Evolutionary conservation across 1,284 basidiomycete species (phyloP), one percentile per base, ranked within the genome.

Genomic region (Irpex lacteus): DNA sequence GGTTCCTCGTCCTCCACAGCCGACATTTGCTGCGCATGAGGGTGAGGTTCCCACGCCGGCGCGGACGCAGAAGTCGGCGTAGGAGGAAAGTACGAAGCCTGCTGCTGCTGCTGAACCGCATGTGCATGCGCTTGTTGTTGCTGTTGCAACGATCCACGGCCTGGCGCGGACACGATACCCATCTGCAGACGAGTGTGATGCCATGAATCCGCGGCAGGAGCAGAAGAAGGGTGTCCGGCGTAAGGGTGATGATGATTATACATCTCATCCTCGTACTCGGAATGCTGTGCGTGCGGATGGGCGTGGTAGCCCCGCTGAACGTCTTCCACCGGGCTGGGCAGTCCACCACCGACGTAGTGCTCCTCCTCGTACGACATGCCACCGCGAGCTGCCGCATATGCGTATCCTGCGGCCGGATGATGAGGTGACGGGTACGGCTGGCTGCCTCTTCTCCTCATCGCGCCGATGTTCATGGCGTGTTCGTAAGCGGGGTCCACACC

Each of bases 1-100:
- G 68, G 64, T 57, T 67, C 68, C 32, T 60, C 68, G 34, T 64
- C 63, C 6, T 38, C 59, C 11, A n/a, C 52, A 38, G 52, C 44
- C 0, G 18, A 26, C 13, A n/a, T 37, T 34, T 15, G 37, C 9
- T 38, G 11, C 7, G 59, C 59, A 2, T 37, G 61, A 7, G 37
- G 8, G n/a, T 44, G 52, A 13, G 36, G 40, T 11, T 52, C 21
- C 61, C 40, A 40, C 36, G 38, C 19, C n/a, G 6, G 61, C 21
- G n/a, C 32, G 32, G 5, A 21, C 38, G 21, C 38, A 5, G 54
- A 53, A 2, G 60, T 55, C 40, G 59, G 15, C 18, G 59, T 52
- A 32, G 47, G 59, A 19, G 59, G 21, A 49, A n/a, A 49, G 18
- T 50, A 49, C 59, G 40, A 52, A 6, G 21, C 13, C 44, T 49